Conservation (phyloP, 495 filamentous ascomycete species). For the Xylaria sp. region DNA sequence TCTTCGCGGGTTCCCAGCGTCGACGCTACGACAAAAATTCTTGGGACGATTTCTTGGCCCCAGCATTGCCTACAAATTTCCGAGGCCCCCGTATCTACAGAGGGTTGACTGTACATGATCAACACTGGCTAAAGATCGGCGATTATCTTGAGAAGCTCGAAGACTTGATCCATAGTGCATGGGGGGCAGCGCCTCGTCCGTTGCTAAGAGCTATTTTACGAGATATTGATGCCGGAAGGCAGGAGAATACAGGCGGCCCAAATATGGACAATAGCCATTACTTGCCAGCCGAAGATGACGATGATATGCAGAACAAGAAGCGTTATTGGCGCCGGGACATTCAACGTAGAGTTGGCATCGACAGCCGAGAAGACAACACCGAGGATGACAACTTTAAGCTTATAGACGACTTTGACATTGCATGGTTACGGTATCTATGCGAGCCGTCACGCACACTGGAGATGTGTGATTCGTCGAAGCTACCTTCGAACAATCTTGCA, state of each 20-base stretch:
- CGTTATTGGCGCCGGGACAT: constrained; percentile 35
- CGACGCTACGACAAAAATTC: constrained; percentile 31
- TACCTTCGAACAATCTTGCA: constrained; percentile 30
- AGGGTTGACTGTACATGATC: constrained; percentile 35
- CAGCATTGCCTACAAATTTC: constrained; percentile 36
- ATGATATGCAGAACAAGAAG: constrained; percentile 9
- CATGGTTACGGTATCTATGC: constrained; percentile 40
- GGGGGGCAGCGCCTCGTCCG: constrained; percentile 35
- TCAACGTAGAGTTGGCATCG: constrained; percentile 27
- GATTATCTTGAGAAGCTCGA: constrained; percentile 33
- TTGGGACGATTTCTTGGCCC: constrained; percentile 30
- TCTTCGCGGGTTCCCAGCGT: constrained; percentile 33
- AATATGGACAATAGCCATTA: constrained; percentile 1
- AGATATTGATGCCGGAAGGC: constrained; percentile 39
- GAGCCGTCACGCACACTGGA: constrained; percentile 31
- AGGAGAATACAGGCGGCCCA: constrained; percentile 11
- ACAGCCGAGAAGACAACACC: not conserved
- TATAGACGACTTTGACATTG: constrained; percentile 35
- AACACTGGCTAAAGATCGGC: constrained; percentile 39
- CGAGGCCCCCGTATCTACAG: constrained; percentile 32
- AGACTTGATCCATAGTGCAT: constrained; percentile 22
- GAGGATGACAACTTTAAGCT: constrained; percentile 18
- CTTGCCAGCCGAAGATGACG: constrained; percentile 5
- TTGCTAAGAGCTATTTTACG: constrained; percentile 36
- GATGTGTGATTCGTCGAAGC: constrained; percentile 31